Percentiles rank a stretch among this genome's conserved stretches.
phyloP scores from a whole-genome alignment of 2,329 filamentous ascomycete species.

The Ceratocystis diversiconidia region DNA sequence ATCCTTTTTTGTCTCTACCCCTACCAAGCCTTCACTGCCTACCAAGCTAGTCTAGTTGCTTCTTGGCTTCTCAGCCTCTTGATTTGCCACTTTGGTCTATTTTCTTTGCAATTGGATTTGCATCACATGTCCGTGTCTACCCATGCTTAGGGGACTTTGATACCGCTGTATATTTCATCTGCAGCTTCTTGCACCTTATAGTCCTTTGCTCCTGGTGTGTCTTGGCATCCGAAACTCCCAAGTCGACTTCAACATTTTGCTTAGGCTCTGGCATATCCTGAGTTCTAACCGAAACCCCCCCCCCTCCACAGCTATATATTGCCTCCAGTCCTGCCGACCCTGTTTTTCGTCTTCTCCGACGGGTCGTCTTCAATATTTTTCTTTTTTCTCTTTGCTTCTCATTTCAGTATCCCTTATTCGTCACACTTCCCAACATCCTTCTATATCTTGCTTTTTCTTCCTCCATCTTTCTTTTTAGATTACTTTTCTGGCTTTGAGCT shows the following conservation, averaged over 20 bases:
- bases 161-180: background rate
- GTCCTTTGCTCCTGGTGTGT: background rate
- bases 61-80: conserved; percentile 1
- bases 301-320: background rate
- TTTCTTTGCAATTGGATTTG: conserved; percentile 6
- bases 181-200: background rate
- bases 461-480: background rate
- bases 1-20: background rate
- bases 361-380: background rate
- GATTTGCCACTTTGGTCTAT: conserved; percentile 3
- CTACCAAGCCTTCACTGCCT: conserved; percentile 7
- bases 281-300: background rate
- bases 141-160: background rate
- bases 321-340: background rate
- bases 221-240: conserved; percentile 2
- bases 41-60: background rate
- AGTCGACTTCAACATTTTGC: background rate
- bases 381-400: background rate
- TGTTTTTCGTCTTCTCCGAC: background rate
- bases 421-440: background rate
- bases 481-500: background rate
- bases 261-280: background rate
- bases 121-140: conserved; percentile 8
- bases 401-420: background rate
- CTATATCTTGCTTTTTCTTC: background rate